phyloP scores from a whole-genome alignment of 768 basidiomycete genomes.

The Macrolepiota dolichaula region DNA sequence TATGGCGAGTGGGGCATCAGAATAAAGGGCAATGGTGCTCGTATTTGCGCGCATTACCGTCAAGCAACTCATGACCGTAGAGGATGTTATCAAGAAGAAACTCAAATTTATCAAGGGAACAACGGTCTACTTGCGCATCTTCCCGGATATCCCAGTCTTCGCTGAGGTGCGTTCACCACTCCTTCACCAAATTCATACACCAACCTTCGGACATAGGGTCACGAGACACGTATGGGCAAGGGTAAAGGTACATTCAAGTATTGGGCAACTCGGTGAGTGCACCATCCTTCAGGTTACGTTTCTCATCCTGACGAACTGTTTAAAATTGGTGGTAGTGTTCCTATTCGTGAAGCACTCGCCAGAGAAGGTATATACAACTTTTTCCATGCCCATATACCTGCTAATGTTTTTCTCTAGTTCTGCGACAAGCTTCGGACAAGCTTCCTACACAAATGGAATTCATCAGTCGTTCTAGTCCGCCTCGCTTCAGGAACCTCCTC shows the following conservation, averaged over 20 bases:
- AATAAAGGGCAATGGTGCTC: slow-evolving; percentile 79
- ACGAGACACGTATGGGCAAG: slow-evolving; percentile 99
- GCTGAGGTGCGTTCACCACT: slow-evolving; percentile 64
- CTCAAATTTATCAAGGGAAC: slow-evolving; percentile 87
- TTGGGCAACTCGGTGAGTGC: slow-evolving; percentile 86
- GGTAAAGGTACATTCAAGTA: slow-evolving; percentile 97
- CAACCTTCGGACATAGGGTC: slow-evolving; percentile 54
- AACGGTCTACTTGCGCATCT: slow-evolving; percentile 84
- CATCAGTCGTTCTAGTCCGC: slow-evolving; percentile 62
- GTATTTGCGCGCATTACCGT: slow-evolving; percentile 80
- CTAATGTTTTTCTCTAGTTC: slow-evolving; percentile 46
- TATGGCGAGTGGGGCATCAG: slow-evolving; percentile 92
- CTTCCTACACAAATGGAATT: slow-evolving; percentile 89
- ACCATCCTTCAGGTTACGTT: neutral
- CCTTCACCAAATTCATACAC: neutral
- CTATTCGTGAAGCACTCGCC: slow-evolving; percentile 89
- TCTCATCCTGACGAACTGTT: slow-evolving; percentile 44
- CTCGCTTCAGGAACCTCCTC: slow-evolving; percentile 70
- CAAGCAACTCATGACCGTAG: slow-evolving; percentile 84
- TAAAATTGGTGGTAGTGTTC: slow-evolving; percentile 88
- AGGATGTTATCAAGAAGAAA: slow-evolving; percentile 86
- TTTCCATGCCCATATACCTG: neutral
- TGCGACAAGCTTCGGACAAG: slow-evolving; percentile 84
- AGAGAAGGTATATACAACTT: slow-evolving; percentile 64
- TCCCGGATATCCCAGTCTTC: slow-evolving; percentile 97